Base-by-base conservation (phyloP, 1,284 basidiomycete genomes). In the Cystobasidiaceae sp. region DNA sequence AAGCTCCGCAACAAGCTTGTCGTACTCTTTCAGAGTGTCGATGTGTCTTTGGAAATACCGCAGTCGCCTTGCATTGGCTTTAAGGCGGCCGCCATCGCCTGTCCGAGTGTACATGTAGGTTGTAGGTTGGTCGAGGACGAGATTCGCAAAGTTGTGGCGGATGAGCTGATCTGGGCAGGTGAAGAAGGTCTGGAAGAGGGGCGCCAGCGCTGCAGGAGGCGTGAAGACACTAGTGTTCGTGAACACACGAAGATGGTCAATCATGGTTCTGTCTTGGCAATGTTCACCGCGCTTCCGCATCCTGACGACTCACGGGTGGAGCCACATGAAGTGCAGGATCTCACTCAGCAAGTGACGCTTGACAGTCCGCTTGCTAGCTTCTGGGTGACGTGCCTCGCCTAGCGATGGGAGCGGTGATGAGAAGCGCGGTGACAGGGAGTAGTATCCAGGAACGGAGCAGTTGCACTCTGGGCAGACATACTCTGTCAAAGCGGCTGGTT, bases 21-120 rank as follows among this genome's bases (percentile, higher is more conserved):
- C n/a, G 49, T 51, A 51, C 28, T 51, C 27, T 17, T 17, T 51
- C 9, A 51, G 4, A 33, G 49, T 51, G 17, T 51, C 49, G 4
- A 30, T 33, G 28, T 51, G 49, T 30, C 49, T 28, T 28, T 41
- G 37, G 11, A 57, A 43, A 44, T 57, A 57, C 13, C 37, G 17
- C 19, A 43, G 23, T 25, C 55, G n/a, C 3, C 41, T 44, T 28
- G 43, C 41, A 27, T 37, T 43, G 11, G 30, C 55, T 41, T 25
- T 27, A 34, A 59, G 43, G 19, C 44, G 27, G 5, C 57, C 57
- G 28, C 44, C 43, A 15, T 46, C 44, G 13, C 57, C 57, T 13
- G 57, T 59, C 13, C 57, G 41, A 19, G 57, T 59, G 45, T 48
- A 59, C 28, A 59, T 59, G 45, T 59, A 59, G n/a, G 17, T 48